These are phyloP conservation scores for Septoria petroselini DNA, from an alignment of 2,329 filamentous ascomycete genomes.

Conservation along the genomic window DNA sequence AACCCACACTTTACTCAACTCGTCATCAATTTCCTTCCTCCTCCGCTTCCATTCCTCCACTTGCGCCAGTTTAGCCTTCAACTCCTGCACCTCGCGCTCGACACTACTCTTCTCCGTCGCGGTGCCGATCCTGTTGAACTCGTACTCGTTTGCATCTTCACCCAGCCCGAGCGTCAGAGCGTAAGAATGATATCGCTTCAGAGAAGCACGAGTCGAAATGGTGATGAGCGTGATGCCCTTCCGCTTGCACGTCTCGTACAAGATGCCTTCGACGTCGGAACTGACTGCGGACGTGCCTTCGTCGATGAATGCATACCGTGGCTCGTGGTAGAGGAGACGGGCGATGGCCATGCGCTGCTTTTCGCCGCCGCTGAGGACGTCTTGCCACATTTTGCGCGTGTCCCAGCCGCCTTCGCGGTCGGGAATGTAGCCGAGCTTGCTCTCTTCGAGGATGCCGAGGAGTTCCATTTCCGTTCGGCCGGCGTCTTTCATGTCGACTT, in stretches of 20 bases:
- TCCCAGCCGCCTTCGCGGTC: slow-evolving; percentile 95
- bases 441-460: slow-evolving; percentile 73
- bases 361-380: slow-evolving; percentile 93
- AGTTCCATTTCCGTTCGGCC: slow-evolving; percentile 76
- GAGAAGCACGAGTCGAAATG: slow-evolving; percentile 86
- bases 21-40: slow-evolving; percentile 74
- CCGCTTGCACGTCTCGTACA: slow-evolving; percentile 92
- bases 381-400: slow-evolving; percentile 96
- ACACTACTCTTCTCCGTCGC: slow-evolving; percentile 90
- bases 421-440: slow-evolving; percentile 81
- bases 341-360: slow-evolving; percentile 95
- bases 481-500: slow-evolving; percentile 85
- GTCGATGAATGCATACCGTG: slow-evolving; percentile 88
- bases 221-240: slow-evolving; percentile 90
- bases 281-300: slow-evolving; percentile 94
- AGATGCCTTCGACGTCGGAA: slow-evolving; percentile 85
- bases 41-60: slow-evolving; percentile 82
- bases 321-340: slow-evolving; percentile 88
- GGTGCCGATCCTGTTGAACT: slow-evolving; percentile 89
- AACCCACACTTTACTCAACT: slow-evolving; percentile 66
- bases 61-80: slow-evolving; percentile 73
- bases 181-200: slow-evolving; percentile 94
- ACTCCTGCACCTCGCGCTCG: slow-evolving; percentile 82
- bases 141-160: slow-evolving; percentile 79
- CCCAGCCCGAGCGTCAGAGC: slow-evolving; percentile 83